Conservation (phyloP, 2,329 filamentous ascomycete species). For the Monosporascus sp. region DNA sequence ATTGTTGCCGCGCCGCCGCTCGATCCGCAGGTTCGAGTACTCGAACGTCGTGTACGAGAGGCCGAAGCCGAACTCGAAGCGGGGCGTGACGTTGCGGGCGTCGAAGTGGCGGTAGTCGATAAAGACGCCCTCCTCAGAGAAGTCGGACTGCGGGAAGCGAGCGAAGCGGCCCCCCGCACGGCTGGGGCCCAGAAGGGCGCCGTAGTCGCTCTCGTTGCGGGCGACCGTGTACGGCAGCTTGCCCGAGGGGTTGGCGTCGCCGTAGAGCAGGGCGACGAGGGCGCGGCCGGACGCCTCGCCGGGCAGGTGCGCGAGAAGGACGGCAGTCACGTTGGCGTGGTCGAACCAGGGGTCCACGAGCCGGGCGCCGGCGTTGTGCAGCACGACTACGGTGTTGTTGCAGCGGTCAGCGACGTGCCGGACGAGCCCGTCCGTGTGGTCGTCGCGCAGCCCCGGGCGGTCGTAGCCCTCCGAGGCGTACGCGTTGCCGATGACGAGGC, state of each 20-base stretch:
- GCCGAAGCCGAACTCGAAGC: slow-evolving; percentile 53
- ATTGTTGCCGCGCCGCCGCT: slow-evolving; percentile 19
- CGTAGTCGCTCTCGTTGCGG: slow-evolving; percentile 50
- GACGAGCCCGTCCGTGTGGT: slow-evolving; percentile 55
- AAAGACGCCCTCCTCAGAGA: slow-evolving; percentile 41
- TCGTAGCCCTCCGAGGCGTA: slow-evolving; percentile 70
- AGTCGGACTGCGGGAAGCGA: slow-evolving; percentile 46
- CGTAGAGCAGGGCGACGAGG: slow-evolving; percentile 52
- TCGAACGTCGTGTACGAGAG: slow-evolving; percentile 50
- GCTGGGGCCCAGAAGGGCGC: slow-evolving; percentile 33
- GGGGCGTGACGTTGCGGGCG: slow-evolving; percentile 38
- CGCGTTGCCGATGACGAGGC: slow-evolving; percentile 61
- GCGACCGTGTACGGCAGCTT: slow-evolving; percentile 59
- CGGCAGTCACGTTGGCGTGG: slow-evolving; percentile 57
- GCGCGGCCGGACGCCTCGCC: slow-evolving; percentile 58
- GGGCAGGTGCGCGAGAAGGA: slow-evolving; percentile 59
- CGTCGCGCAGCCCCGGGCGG: slow-evolving; percentile 57
- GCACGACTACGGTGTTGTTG: slow-evolving; percentile 57
- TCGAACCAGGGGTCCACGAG: slow-evolving; percentile 57
- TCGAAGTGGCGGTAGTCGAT: slow-evolving; percentile 54
- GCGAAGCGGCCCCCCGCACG: slow-evolving; percentile 44
- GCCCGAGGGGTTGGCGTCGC: slow-evolving; percentile 50
- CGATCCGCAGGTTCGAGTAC: slow-evolving; percentile 37
- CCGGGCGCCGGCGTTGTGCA: slow-evolving; percentile 59
- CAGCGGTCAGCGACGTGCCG: slow-evolving; percentile 52